These are phyloP conservation scores for Claviceps sp. DNA, from an alignment of 2,329 filamentous ascomycete genomes.

Conservation along the genomic window DNA sequence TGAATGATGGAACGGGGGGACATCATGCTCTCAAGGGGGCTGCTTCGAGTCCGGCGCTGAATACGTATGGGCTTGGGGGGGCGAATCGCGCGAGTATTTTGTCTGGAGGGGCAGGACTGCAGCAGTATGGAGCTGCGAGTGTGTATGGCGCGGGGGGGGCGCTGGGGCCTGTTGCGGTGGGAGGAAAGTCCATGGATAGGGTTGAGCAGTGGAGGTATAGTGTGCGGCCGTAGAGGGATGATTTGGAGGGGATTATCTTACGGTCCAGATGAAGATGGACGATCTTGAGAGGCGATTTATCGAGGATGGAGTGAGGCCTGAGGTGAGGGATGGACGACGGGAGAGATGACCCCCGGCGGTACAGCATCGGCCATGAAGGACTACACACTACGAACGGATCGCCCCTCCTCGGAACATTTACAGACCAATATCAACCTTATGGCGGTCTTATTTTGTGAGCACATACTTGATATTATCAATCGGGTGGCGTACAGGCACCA, in stretches of 20 bases:
- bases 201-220: slow-evolving; percentile 31
- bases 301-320: neutral
- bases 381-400: too few relatives aligned
- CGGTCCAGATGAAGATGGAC: too few relatives aligned
- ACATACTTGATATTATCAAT: too few relatives aligned
- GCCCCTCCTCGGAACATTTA: too few relatives aligned
- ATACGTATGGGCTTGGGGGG: slow-evolving; percentile 13
- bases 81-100: slow-evolving; percentile 16
- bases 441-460: too few relatives aligned
- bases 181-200: slow-evolving; percentile 18
- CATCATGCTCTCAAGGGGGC: slow-evolving; percentile 11
- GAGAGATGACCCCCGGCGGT: too few relatives aligned
- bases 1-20: slow-evolving; percentile 39
- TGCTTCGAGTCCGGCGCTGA: slow-evolving; percentile 15
- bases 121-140: slow-evolving; percentile 7
- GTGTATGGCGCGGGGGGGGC: slow-evolving; percentile 10
- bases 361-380: too few relatives aligned
- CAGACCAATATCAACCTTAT: too few relatives aligned
- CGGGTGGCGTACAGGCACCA: too few relatives aligned
- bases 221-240: slow-evolving; percentile 17
- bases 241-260: too few relatives aligned
- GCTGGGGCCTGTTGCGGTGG: slow-evolving; percentile 15
- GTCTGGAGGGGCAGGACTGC: slow-evolving; percentile 16
- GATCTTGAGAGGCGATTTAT: neutral
- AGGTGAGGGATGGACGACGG: too few relatives aligned